Conservation (phyloP, 1,139 yeast species). For the Pichia sp. region DNA sequence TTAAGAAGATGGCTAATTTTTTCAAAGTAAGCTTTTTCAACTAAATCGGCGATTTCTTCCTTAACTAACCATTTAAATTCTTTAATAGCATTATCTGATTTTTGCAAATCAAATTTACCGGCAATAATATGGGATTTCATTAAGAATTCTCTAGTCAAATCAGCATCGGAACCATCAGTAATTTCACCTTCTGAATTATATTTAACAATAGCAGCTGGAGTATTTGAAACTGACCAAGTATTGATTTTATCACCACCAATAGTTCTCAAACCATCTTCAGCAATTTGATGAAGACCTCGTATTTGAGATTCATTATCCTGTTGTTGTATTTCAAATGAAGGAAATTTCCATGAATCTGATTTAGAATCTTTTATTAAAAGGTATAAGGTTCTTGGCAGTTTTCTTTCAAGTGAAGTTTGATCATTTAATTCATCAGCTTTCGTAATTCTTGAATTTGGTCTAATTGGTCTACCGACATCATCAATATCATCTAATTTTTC, state of each 20-base stretch:
- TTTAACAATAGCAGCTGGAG: slow-evolving; percentile 70
- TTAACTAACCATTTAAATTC: slow-evolving; percentile 80
- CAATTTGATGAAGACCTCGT: slow-evolving; percentile 61
- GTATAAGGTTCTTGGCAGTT: slow-evolving; percentile 73
- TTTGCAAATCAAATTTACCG: slow-evolving; percentile 64
- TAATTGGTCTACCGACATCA: slow-evolving; percentile 62
- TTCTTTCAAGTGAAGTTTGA: slow-evolving; percentile 65
- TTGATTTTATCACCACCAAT: slow-evolving; percentile 74
- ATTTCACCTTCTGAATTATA: slow-evolving; percentile 22
- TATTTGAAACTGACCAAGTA: slow-evolving; percentile 83
- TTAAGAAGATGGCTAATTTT: slow-evolving; percentile 22
- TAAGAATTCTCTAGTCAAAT: slow-evolving; percentile 47
- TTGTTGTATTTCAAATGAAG: slow-evolving; percentile 43
- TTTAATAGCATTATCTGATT: slow-evolving; percentile 26
- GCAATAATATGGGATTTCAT: slow-evolving; percentile 86
- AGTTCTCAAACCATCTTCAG: slow-evolving; percentile 64
- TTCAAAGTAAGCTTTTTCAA: slow-evolving; percentile 50
- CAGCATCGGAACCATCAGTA: slow-evolving; percentile 15
- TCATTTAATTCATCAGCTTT: slow-evolving; percentile 67
- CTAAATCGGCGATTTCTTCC: slow-evolving; percentile 60
- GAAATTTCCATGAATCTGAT: slow-evolving; percentile 63
- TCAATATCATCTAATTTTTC: slow-evolving; percentile 42
- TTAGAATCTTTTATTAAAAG: slow-evolving; percentile 45
- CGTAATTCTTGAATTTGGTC: slow-evolving; percentile 65
- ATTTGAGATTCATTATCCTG: slow-evolving; percentile 24